Evolutionary conservation across 2,329 filamentous ascomycete genomes (phyloP).

Genomic region (Aureobasidium sp.): DNA sequence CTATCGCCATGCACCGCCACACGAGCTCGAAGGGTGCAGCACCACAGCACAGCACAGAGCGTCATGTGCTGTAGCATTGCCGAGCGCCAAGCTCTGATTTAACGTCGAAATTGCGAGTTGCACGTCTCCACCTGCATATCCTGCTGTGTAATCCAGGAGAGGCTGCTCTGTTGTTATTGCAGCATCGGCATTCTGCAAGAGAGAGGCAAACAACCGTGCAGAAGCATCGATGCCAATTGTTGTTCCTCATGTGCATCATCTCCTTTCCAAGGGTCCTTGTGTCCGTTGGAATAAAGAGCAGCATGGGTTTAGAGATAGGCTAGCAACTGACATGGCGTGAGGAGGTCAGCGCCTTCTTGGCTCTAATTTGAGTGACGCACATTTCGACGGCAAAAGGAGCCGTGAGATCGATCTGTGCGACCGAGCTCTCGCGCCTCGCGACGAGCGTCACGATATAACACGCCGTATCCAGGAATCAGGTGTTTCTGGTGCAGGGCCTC

Average conservation of each 20-base stretch:
- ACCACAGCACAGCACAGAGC: background rate
- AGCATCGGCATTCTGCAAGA: background rate
- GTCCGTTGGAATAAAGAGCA: background rate
- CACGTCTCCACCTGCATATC: background rate
- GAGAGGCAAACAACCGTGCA: background rate
- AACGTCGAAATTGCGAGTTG: conserved; percentile 11
- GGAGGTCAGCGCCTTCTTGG: conserved; percentile 6
- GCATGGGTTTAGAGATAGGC: background rate
- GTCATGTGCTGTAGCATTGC: background rate
- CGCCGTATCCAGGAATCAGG: background rate
- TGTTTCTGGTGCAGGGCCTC: background rate
- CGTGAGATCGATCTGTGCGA: conserved; percentile 2
- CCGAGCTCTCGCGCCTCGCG: conserved; percentile 1
- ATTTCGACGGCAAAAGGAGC: background rate
- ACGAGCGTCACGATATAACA: conserved; percentile 5
- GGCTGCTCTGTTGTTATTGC: background rate
- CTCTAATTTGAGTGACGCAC: conserved; percentile 13
- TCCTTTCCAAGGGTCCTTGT: background rate
- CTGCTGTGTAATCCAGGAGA: background rate
- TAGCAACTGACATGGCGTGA: conserved; percentile 14
- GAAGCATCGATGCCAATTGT: background rate
- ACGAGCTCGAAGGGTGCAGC: background rate
- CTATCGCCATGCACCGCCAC: conserved; percentile 1
- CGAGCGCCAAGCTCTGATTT: conserved; percentile 5
- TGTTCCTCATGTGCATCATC: background rate